Conservation (phyloP, 176 grass and related monocot genomes). For the Urochloa ruziziensis region DNA sequence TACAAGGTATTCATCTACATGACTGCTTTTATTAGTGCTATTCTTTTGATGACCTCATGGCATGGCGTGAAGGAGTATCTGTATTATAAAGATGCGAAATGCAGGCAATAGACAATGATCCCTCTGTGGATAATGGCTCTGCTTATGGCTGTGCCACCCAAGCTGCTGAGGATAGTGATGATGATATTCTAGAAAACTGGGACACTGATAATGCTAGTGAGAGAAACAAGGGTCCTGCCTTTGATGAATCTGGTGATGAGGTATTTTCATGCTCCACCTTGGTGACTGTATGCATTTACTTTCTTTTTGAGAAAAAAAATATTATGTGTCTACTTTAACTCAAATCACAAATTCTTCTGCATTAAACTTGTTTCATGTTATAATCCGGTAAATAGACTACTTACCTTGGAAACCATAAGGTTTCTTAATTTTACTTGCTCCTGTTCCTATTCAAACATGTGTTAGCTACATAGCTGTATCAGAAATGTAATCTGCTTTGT, state of each 20-base stretch:
- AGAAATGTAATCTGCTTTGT: background rate
- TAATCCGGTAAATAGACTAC: too few species aligned
- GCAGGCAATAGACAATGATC: slow-evolving; percentile 53
- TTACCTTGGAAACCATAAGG: too few species aligned
- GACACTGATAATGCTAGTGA: slow-evolving; percentile 41
- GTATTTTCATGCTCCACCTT: slow-evolving; percentile 37
- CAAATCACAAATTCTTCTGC: background rate
- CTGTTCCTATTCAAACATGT: background rate
- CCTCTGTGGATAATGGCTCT: slow-evolving; percentile 24
- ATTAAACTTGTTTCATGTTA: too few species aligned
- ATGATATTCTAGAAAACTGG: slow-evolving; percentile 43
- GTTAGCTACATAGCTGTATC: background rate
- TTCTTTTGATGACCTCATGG: background rate
- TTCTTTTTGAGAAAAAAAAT: background rate
- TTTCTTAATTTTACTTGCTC: background rate
- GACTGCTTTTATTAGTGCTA: slow-evolving; percentile 13
- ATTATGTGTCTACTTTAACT: background rate
- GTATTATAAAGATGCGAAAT: slow-evolving; percentile 20
- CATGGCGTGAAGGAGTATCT: background rate
- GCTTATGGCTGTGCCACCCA: slow-evolving; percentile 7
- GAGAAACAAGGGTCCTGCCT: slow-evolving; percentile 1
- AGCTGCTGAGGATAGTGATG: slow-evolving; percentile 9
- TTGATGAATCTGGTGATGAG: slow-evolving; percentile 55
- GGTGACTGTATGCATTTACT: background rate
- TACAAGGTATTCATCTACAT: slow-evolving; percentile 42